These are phyloP conservation scores for Pythium chondricola DNA, from an alignment of 352 stramenopile species.

Conservation along the genomic window DNA sequence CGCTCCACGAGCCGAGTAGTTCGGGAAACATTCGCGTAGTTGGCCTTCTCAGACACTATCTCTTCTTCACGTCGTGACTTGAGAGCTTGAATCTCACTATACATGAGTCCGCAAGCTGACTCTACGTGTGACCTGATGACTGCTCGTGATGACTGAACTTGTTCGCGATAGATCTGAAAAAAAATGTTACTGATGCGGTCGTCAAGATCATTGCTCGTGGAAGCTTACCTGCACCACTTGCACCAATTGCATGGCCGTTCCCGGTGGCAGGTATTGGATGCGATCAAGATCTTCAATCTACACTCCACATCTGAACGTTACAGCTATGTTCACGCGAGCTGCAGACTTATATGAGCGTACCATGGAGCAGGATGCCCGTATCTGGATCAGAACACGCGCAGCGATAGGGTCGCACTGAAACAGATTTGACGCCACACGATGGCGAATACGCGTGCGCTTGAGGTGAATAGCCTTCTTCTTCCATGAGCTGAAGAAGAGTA, in stretches of 20 bases:
- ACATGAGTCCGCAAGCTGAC: slow-evolving; percentile 4
- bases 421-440: slow-evolving; percentile 33
- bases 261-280: not conserved
- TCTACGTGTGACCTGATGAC: not conserved
- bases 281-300: not conserved
- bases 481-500: slow-evolving; percentile 76
- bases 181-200: no score
- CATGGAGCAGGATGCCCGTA: slow-evolving; percentile 26
- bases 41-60: slow-evolving; percentile 4
- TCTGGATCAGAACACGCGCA: slow-evolving; percentile 23
- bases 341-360: no score
- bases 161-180: slow-evolving; percentile 3
- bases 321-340: no score
- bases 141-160: not conserved
- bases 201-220: no score
- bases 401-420: slow-evolving; percentile 46
- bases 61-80: slow-evolving; percentile 1
- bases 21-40: slow-evolving; percentile 11
- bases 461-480: slow-evolving; percentile 45
- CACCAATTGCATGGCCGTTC: not conserved
- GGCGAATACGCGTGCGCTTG: slow-evolving; percentile 30
- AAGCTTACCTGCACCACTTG: no score
- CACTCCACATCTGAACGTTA: no score
- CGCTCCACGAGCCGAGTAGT: slow-evolving; percentile 32
- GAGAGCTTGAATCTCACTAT: not conserved